These are phyloP conservation scores for Pythium grandisporangium DNA, from an alignment of 352 stramenopile species.

Conservation along the genomic window DNA sequence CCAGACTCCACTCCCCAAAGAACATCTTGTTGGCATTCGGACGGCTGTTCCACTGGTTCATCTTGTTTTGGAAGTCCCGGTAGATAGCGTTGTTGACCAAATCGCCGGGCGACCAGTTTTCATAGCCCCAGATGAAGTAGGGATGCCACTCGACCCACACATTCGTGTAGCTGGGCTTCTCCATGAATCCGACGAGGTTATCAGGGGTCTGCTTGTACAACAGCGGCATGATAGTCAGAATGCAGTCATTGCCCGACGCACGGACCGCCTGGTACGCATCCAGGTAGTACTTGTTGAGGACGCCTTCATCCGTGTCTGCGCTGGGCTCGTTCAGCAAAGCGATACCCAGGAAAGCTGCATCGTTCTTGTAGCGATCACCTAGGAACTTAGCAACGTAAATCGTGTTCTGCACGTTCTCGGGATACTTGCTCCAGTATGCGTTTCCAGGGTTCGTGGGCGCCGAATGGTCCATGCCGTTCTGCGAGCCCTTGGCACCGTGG, in stretches of 20 bases:
- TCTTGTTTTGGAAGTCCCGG: conserved; percentile 7
- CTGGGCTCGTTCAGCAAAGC: conserved; percentile 24
- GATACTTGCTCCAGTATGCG: conserved; percentile 13
- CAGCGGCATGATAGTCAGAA: conserved; percentile 13
- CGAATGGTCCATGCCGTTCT: conserved; percentile 67
- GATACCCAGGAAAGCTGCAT: conserved; percentile 21
- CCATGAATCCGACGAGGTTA: conserved; percentile 12
- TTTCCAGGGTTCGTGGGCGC: conserved; percentile 14
- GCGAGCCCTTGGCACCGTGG: conserved; percentile 54
- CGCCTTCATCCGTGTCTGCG: conserved; percentile 6
- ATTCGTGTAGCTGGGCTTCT: conserved; percentile 9
- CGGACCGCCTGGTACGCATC: conserved; percentile 16
- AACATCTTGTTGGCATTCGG: conserved; percentile 15
- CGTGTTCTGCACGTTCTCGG: conserved; percentile 12
- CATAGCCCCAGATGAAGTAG: conserved; percentile 17
- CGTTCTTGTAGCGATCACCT: conserved; percentile 15
- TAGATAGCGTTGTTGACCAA: conserved; percentile 6
- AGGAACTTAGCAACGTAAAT: conserved; percentile 17
- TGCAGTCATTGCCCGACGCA: conserved; percentile 13
- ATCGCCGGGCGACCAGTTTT: conserved; percentile 2
- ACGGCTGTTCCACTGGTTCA: conserved; percentile 4
- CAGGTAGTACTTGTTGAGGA: conserved; percentile 21
- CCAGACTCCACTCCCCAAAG: conserved; percentile 16
- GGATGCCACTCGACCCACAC: conserved; percentile 21
- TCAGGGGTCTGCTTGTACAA: conserved; percentile 10